Percentiles rank a stretch among this genome's conserved stretches.
phyloP scores from a whole-genome alignment of 192 early-diverging fungal species.

The Gamsiella multidivaricata region DNA sequence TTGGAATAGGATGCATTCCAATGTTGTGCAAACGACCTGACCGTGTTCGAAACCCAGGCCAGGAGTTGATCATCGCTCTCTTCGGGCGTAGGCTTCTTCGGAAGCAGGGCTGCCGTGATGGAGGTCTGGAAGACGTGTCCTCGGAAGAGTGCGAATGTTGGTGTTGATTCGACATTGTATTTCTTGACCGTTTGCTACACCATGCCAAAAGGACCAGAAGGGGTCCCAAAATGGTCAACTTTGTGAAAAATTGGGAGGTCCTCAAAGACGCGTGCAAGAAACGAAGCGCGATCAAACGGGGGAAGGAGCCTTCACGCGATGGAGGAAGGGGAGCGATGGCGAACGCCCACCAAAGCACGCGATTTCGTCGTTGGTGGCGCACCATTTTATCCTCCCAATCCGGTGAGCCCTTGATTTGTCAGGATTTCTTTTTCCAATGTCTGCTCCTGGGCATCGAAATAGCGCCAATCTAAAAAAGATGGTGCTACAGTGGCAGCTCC shows the following conservation, averaged over 20 bases:
- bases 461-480: too few relatives aligned
- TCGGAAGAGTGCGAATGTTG: conserved; percentile 37
- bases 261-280: neutral
- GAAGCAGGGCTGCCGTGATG: conserved; percentile 33
- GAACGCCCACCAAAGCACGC: conserved; percentile 34
- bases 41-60: conserved; percentile 22
- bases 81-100: conserved; percentile 25
- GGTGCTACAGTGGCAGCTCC: too few relatives aligned
- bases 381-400: neutral
- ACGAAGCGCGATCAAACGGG: neutral
- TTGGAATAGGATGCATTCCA: conserved; percentile 51
- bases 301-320: too few relatives aligned
- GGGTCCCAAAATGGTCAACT: neutral
- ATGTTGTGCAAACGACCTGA: conserved; percentile 23
- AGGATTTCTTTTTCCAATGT: neutral
- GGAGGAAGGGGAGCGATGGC: neutral
- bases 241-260: neutral
- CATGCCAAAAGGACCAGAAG: neutral
- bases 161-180: conserved; percentile 29
- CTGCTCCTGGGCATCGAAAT: too few relatives aligned
- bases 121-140: conserved; percentile 37
- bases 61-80: conserved; percentile 44
- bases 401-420: conserved; percentile 1
- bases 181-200: conserved; percentile 38
- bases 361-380: conserved; percentile 6